Base-by-base conservation (phyloP, 2,329 filamentous ascomycete genomes). In the Penicillium sp. region DNA sequence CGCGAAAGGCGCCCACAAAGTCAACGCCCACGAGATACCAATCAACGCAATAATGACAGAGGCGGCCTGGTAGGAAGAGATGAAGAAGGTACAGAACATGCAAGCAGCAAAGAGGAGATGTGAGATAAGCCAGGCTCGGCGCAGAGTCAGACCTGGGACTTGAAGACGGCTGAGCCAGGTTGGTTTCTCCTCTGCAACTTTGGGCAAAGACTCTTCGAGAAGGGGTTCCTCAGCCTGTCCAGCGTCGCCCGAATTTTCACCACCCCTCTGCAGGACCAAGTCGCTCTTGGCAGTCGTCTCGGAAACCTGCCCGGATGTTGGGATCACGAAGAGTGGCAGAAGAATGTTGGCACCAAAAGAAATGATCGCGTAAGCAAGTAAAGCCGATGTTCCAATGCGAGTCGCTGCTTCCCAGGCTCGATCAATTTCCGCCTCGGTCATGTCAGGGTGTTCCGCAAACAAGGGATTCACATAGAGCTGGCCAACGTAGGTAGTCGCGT, bases 1-100 rank as follows among this genome's bases (percentile, higher is more conserved):
- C 35, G 91, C 90, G 73, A 91, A 97, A 0, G 91, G 91, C 0
- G 90, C 91, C 91, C 91, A 97, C 26, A 94, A 81, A 2, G 90
- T 90, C 61, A 96, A 74, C 24, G 90, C 90, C 91, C 91, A 97
- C 1, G 88, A 90, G 49, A 97, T 83, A 32, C 91, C 91, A 41
- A 95, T 83, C 25, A 93, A 73, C 1, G 84, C 88, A 47, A 95
- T 85, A 32, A 95, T 78, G 1, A 82, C 76, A 0, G 87, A 95
- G 1, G 88, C 91, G 8, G 78, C 81, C 48, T 80, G 74, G 6
- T 89, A 83, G 2, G 81, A 82, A 36, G 76, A 78, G 35, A 95
- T 87, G 50, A 95, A 77, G 48, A 95, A 82, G 0, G 91, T 94
- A 62, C 83, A 82, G 64, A 87, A 87, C 82, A 93, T 95, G 64